Conservation (phyloP, 441 rosid genomes). For the Rhodomyrtus psidioides region DNA sequence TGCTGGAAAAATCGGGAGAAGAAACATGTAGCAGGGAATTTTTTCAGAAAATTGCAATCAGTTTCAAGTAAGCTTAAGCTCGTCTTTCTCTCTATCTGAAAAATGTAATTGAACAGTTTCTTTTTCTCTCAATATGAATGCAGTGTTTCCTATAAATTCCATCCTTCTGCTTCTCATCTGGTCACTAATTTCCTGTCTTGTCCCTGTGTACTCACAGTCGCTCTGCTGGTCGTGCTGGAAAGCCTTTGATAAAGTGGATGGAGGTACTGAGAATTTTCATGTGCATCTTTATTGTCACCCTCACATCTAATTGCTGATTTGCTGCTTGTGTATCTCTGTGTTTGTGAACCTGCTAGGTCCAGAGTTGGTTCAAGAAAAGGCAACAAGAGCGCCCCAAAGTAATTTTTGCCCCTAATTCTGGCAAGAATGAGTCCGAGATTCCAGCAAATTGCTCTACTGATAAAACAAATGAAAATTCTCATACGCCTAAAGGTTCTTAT, state of each 20-base stretch:
- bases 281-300: not conserved
- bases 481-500: slow-evolving; percentile 26
- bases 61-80: slow-evolving; percentile 41
- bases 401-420: slow-evolving; percentile 23
- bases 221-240: slow-evolving; percentile 66
- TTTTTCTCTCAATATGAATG: not conserved
- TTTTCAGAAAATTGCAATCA: slow-evolving; percentile 41
- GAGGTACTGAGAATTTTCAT: slow-evolving; percentile 31
- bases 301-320: not conserved
- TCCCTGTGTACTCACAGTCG: slow-evolving; percentile 26
- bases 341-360: slow-evolving; percentile 22
- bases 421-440: slow-evolving; percentile 13
- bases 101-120: not conserved
- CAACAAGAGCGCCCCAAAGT: slow-evolving; percentile 16
- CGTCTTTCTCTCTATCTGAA: not conserved
- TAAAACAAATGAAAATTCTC: slow-evolving; percentile 22
- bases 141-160: not conserved
- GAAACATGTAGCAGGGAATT: slow-evolving; percentile 27
- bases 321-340: not conserved
- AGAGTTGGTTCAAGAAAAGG: slow-evolving; percentile 38
- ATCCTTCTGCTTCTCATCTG: not conserved
- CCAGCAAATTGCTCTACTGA: slow-evolving; percentile 17
- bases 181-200: slow-evolving; percentile 1
- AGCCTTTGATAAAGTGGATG: slow-evolving; percentile 53
- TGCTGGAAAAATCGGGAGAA: slow-evolving; percentile 20